Base-by-base conservation (phyloP, 2,329 filamentous ascomycete species). In the Sclerotinia minor region DNA sequence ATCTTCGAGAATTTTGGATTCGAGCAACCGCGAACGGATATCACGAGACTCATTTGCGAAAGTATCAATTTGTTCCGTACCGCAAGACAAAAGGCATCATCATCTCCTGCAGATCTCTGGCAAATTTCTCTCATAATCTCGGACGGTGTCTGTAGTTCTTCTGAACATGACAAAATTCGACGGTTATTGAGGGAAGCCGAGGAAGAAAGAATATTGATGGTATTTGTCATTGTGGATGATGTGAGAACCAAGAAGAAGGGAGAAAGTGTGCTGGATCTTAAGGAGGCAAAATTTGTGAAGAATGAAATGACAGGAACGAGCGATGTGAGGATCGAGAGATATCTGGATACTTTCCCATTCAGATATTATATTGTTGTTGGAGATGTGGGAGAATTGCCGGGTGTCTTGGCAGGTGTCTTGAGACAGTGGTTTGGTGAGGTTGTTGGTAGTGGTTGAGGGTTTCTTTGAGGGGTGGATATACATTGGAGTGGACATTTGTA, bases 331-430 rank as follows among this genome's bases (percentile, higher is more conserved):
- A 93, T 96, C 78, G 90, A 92, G 81, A 88, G 92, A 75, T 99
- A 99, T 78, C 85, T 99, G 73, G 96, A 99, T 78, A 90, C 89
- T 9, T 99, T 99, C 79, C 95, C 96, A 0, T 99, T 99, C 81
- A 89, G 91, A 78, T 99, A 97, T 81, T 99, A 98, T 78, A 81
- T 99, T 67, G 92, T 99, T 73, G 95, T 99, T 68, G 89, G 94
- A 72, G 88, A 98, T 80, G 88, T 99, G 59, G 89, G 90, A 75
- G 95, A 99, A 79, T 83, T 99, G 76, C 95, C 96, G 5, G 89
- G 87, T 45, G 94, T 97, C 54, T 79, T 99, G 79, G 92, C 93
- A 19, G 91, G 91, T 38, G 85, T 97, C 73, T 80, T 99, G 81
- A 90, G 94, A 80, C 96, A 96, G 72, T 99, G 96, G 96, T 97